Conservation (phyloP, 371 early-diverging fungal genomes). For the Mucor saturninus region DNA sequence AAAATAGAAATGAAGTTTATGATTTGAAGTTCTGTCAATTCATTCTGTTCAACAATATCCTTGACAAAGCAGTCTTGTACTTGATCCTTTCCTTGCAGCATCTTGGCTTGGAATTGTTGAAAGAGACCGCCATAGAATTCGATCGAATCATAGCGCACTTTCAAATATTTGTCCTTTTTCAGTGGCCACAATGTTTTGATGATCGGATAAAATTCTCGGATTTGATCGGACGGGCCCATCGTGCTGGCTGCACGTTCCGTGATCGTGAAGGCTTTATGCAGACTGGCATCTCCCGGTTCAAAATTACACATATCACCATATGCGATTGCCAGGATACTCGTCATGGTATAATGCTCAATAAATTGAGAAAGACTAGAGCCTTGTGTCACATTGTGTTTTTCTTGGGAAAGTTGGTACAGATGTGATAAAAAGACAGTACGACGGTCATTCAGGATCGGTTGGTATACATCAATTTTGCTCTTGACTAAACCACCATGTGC, state of each 20-base stretch:
- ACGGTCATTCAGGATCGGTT: conserved; percentile 42
- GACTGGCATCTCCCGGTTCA: conserved; percentile 37
- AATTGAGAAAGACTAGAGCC: conserved; percentile 23
- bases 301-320: conserved; percentile 46
- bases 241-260: conserved; percentile 40
- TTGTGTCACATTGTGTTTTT: neutral
- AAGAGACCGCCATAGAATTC: conserved; percentile 41
- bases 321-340: conserved; percentile 43
- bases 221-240: conserved; percentile 44
- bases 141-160: conserved; percentile 21
- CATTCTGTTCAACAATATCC: conserved; percentile 32
- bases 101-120: conserved; percentile 23
- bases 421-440: conserved; percentile 22
- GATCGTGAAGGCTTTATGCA: conserved; percentile 44
- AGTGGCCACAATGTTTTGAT: conserved; percentile 35
- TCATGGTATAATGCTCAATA: conserved; percentile 53
- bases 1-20: conserved; percentile 41
- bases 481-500: conserved; percentile 45
- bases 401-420: conserved; percentile 18
- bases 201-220: conserved; percentile 52
- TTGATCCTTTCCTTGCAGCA: neutral
- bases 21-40: conserved; percentile 43
- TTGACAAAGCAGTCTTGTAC: conserved; percentile 47
- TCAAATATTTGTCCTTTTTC: conserved; percentile 14
- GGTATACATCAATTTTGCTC: conserved; percentile 44